Conservation (phyloP, 139 green algal genomes). For the Pseudopediastrum boryanum region DNA sequence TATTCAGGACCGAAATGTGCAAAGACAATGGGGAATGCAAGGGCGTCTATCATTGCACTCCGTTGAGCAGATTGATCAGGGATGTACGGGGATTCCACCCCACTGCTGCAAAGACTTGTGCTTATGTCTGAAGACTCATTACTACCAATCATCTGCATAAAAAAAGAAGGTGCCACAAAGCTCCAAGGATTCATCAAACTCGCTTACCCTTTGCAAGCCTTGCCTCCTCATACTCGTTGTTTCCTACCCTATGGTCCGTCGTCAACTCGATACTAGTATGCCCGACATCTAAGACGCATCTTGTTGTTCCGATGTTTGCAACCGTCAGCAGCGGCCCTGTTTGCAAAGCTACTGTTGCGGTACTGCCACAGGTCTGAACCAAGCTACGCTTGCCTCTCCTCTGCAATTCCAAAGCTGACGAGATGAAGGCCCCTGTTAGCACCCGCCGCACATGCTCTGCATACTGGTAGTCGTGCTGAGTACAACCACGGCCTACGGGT, state of each 20-base stretch:
- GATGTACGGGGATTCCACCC: not conserved
- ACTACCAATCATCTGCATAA: not conserved
- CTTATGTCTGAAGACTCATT: not conserved
- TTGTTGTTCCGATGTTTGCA: slow-evolving; percentile 12
- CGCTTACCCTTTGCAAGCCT: slow-evolving; percentile 15
- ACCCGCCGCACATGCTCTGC: slow-evolving; percentile 18
- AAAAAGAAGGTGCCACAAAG: not conserved
- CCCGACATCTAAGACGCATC: slow-evolving; percentile 23
- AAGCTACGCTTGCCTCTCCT: not conserved
- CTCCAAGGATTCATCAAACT: not conserved
- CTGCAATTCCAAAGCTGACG: not conserved
- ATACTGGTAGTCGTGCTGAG: not conserved
- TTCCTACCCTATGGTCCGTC: slow-evolving; percentile 16
- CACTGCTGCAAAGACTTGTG: not conserved
- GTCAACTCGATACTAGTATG: slow-evolving; percentile 15
- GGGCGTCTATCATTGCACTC: too few relatives aligned
- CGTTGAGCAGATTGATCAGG: too few relatives aligned
- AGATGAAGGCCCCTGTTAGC: slow-evolving; percentile 5
- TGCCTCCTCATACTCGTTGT: slow-evolving; percentile 31
- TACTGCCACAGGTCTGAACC: slow-evolving; percentile 5
- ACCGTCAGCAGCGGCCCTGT: slow-evolving; percentile 27
- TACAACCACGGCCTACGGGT: not conserved
- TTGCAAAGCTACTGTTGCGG: slow-evolving; percentile 27
- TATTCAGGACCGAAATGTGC: too few relatives aligned
- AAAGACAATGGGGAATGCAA: too few relatives aligned